A percentile compares a stretch with the other conserved stretches of the same genome.
phyloP scores from a whole-genome alignment of 225 moss, liverwort and hornwort species.

The Pleurozium schreberi region DNA sequence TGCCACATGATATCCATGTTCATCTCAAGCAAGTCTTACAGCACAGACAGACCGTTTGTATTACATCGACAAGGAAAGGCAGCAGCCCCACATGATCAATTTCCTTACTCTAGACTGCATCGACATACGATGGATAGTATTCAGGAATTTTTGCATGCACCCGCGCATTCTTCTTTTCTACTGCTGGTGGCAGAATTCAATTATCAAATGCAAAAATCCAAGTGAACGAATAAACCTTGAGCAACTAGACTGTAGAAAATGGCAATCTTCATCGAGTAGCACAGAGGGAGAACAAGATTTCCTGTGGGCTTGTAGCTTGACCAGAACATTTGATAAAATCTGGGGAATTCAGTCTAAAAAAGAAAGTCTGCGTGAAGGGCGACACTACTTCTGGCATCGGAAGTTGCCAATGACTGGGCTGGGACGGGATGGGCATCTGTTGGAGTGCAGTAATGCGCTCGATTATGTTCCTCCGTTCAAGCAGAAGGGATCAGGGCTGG shows the following conservation, averaged over 20 bases:
- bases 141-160: background rate
- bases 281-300: background rate
- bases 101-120: background rate
- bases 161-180: background rate
- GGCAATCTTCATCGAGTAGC: background rate
- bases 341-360: too few species aligned
- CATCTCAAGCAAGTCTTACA: background rate
- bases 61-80: background rate
- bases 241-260: background rate
- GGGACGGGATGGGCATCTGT: background rate
- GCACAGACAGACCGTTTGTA: background rate
- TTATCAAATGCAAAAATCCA: background rate
- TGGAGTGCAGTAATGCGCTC: background rate
- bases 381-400: background rate
- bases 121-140: background rate
- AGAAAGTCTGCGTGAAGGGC: too few species aligned
- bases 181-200: background rate
- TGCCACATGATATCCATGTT: background rate
- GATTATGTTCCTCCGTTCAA: background rate
- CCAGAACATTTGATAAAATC: background rate
- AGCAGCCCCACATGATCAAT: background rate
- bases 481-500: background rate
- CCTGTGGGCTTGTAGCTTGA: background rate
- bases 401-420: too few species aligned
- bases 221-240: background rate